Evolutionary conservation across 139 green algal genomes (phyloP).

Genomic region (Tetraselmis chui): DNA sequence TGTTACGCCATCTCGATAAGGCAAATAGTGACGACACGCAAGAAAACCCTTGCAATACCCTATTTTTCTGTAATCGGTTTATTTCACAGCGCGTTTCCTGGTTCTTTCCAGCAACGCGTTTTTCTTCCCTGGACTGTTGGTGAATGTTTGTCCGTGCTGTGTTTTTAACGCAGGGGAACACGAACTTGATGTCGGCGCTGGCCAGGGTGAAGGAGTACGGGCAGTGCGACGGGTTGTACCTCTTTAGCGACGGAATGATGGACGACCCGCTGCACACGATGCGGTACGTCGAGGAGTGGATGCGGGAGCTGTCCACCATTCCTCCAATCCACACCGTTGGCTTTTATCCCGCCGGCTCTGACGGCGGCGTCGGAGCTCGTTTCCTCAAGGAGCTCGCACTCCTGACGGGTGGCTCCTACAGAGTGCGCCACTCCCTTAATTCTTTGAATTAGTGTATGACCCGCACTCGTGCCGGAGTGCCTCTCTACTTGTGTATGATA

Average conservation of each 20-base stretch:
- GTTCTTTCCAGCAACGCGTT: too few species aligned
- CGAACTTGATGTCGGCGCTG: conserved; percentile 27
- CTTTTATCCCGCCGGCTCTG: conserved; percentile 35
- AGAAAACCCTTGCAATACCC: too few species aligned
- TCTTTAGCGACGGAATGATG: conserved; percentile 46
- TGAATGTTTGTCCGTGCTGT: too few species aligned
- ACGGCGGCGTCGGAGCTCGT: conserved; percentile 29
- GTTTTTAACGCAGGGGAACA: conserved; percentile 29
- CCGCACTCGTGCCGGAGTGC: too few species aligned
- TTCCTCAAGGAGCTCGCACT: conserved; percentile 39
- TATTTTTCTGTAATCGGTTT: too few species aligned
- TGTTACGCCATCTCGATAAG: too few species aligned
- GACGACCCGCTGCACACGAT: conserved; percentile 41
- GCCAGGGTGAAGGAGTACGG: not conserved
- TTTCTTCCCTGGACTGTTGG: too few species aligned
- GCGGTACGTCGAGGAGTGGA: conserved; percentile 8
- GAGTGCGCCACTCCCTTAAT: too few species aligned
- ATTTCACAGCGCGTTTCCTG: too few species aligned
- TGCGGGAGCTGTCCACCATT: not conserved
- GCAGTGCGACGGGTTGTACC: conserved; percentile 16
- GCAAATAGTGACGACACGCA: too few species aligned
- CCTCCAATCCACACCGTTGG: conserved; percentile 48
- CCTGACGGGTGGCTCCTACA: conserved; percentile 42
- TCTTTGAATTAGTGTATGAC: too few species aligned
- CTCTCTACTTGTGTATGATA: too few species aligned